phyloP scores from a whole-genome alignment of 129 eudicot genomes.

The Apium graveolens region DNA sequence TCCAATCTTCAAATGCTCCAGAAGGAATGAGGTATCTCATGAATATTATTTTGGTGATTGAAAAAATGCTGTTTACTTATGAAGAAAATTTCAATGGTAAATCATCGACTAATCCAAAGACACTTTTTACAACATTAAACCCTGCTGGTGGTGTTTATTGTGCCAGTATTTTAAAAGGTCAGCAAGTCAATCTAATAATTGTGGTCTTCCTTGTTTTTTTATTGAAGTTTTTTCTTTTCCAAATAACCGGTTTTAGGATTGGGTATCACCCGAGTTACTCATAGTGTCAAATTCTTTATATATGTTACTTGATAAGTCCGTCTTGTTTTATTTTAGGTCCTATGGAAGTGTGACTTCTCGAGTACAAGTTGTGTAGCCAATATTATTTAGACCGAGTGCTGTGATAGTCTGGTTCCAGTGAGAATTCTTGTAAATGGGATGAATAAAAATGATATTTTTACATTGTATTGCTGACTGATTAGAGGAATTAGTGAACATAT shows the following conservation, averaged over 20 bases:
- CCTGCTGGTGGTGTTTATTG: neutral
- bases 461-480: neutral
- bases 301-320: neutral
- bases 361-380: neutral
- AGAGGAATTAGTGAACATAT: neutral
- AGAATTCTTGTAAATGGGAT: neutral
- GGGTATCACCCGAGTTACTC: neutral
- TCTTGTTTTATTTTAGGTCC: neutral
- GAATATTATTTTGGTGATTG: neutral
- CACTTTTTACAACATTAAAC: neutral
- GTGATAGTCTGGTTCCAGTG: neutral
- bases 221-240: neutral
- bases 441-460: neutral
- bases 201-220: too few species aligned
- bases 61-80: neutral
- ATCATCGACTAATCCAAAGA: too few species aligned
- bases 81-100: neutral
- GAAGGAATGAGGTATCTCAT: constrained; percentile 60
- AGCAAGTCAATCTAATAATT: neutral
- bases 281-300: neutral
- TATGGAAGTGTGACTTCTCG: neutral
- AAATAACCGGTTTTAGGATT: neutral
- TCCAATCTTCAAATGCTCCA: constrained; percentile 76
- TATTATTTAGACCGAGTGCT: neutral
- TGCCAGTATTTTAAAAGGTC: neutral